phyloP scores from a whole-genome alignment of 1,284 basidiomycete genomes.

The Fomitopsis pinicola region DNA sequence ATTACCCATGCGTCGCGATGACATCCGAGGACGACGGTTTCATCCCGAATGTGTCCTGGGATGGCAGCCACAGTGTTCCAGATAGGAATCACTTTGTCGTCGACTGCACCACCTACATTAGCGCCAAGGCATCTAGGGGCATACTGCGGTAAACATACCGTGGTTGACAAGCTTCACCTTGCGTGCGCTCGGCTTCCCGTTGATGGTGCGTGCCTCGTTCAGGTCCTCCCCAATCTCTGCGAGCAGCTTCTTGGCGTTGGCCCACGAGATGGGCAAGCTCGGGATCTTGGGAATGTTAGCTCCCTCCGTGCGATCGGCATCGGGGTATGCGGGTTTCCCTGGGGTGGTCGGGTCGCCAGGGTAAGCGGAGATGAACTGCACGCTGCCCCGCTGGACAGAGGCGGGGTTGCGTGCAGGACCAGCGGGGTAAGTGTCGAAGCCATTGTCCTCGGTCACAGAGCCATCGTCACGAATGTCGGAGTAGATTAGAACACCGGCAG shows the following conservation, averaged over 20 bases:
- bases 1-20: slow-evolving; percentile 71
- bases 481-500: slow-evolving; percentile 75
- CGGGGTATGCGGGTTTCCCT: slow-evolving; percentile 82
- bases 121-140: not conserved
- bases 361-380: slow-evolving; percentile 79
- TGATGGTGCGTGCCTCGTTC: slow-evolving; percentile 34
- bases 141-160: slow-evolving; percentile 34
- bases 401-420: slow-evolving; percentile 87
- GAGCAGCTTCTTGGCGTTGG: slow-evolving; percentile 59
- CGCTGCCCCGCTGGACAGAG: slow-evolving; percentile 84
- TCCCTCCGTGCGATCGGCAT: slow-evolving; percentile 68
- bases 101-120: slow-evolving; percentile 38
- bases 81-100: slow-evolving; percentile 77
- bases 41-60: slow-evolving; percentile 84
- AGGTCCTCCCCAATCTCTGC: slow-evolving; percentile 42
- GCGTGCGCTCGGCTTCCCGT: slow-evolving; percentile 44
- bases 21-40: slow-evolving; percentile 83
- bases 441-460: slow-evolving; percentile 74
- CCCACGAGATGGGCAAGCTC: slow-evolving; percentile 74
- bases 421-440: slow-evolving; percentile 72
- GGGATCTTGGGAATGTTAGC: slow-evolving; percentile 80
- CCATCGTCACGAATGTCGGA: slow-evolving; percentile 90
- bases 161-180: slow-evolving; percentile 59
- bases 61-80: slow-evolving; percentile 90
- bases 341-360: slow-evolving; percentile 88